phyloP scores from a whole-genome alignment of 2,329 filamentous ascomycete species.

The Pseudomassariella vexata region DNA sequence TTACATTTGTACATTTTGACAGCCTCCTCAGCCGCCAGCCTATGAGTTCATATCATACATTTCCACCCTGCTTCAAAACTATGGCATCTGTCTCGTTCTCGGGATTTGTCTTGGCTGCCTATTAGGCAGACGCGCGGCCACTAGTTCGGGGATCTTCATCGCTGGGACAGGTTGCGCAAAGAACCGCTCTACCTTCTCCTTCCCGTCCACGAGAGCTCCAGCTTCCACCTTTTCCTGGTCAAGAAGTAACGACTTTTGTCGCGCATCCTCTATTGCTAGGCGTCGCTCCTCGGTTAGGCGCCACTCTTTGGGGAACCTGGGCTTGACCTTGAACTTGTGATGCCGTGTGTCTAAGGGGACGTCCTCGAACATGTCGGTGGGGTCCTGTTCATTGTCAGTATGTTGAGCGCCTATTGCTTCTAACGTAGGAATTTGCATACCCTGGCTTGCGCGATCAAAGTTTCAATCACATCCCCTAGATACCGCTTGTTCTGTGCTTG shows the following conservation, averaged over 20 bases:
- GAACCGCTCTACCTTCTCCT: constrained; percentile 37
- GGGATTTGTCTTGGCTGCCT: neutral
- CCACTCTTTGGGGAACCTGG: constrained; percentile 79
- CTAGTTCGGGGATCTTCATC: neutral
- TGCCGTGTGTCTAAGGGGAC: constrained; percentile 86
- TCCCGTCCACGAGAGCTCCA: constrained; percentile 56
- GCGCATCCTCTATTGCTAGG: constrained; percentile 56
- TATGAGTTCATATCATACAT: constrained; percentile 1
- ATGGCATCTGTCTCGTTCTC: neutral
- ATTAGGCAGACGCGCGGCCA: neutral
- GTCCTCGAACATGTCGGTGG: constrained; percentile 77
- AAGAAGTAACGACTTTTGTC: constrained; percentile 42
- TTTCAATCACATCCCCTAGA: constrained; percentile 70
- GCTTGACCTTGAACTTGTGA: constrained; percentile 61
- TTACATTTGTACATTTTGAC: constrained; percentile 9
- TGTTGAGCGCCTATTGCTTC: neutral
- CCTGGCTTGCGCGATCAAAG: constrained; percentile 69
- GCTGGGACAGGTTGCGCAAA: constrained; percentile 12
- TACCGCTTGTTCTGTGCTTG: constrained; percentile 97
- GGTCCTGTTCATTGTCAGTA: too few relatives aligned
- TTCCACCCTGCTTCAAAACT: neutral
- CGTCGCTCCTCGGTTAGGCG: constrained; percentile 66
- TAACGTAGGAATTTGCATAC: too few relatives aligned
- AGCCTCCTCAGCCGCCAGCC: neutral
- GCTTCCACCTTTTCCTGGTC: constrained; percentile 50